Percentiles rank a stretch among this genome's conserved stretches.
Evolutionary conservation across 2,329 filamentous ascomycete genomes (phyloP).

Genomic region (Claviceps sp.): DNA sequence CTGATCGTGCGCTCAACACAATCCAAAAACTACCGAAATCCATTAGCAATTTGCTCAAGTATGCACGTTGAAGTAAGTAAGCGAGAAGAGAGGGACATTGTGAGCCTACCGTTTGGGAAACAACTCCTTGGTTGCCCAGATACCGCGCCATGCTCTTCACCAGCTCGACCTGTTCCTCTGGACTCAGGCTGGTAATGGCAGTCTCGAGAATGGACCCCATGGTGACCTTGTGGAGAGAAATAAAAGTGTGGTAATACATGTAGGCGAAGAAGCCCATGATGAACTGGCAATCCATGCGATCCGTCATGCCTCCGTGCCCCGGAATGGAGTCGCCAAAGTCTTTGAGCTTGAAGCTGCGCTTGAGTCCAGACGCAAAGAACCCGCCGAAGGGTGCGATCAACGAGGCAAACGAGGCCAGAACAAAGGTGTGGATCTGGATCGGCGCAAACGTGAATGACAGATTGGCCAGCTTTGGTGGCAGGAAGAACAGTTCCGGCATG

Average conservation of each 20-base stretch:
- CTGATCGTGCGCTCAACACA: slow-evolving; percentile 11
- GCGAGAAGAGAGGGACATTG: neutral
- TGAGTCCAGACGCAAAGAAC: slow-evolving; percentile 94
- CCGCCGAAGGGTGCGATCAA: slow-evolving; percentile 94
- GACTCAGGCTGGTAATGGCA: slow-evolving; percentile 75
- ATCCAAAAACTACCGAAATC: slow-evolving; percentile 8
- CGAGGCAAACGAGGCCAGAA: slow-evolving; percentile 86
- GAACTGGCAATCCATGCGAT: slow-evolving; percentile 99
- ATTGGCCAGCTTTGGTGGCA: slow-evolving; percentile 39
- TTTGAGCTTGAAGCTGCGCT: slow-evolving; percentile 99
- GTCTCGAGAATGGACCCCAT: slow-evolving; percentile 82
- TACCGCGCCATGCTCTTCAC: slow-evolving; percentile 52
- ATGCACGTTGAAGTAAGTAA: no score
- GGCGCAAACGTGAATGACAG: slow-evolving; percentile 65
- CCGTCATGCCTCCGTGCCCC: slow-evolving; percentile 93
- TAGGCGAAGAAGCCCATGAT: slow-evolving; percentile 99
- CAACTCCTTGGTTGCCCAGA: slow-evolving; percentile 48
- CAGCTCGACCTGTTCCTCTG: slow-evolving; percentile 81
- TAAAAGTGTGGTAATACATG: slow-evolving; percentile 98
- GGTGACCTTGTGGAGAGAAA: slow-evolving; percentile 73
- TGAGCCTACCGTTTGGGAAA: slow-evolving; percentile 17
- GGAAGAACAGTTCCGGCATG: slow-evolving; percentile 58
- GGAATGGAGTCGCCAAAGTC: slow-evolving; percentile 98
- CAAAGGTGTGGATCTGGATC: slow-evolving; percentile 85
- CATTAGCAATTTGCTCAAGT: neutral